Percentiles rank a stretch among this genome's conserved stretches.
These are phyloP conservation scores for Amanita pallidorosea DNA, from an alignment of 768 basidiomycete species.

Conservation along the genomic window DNA sequence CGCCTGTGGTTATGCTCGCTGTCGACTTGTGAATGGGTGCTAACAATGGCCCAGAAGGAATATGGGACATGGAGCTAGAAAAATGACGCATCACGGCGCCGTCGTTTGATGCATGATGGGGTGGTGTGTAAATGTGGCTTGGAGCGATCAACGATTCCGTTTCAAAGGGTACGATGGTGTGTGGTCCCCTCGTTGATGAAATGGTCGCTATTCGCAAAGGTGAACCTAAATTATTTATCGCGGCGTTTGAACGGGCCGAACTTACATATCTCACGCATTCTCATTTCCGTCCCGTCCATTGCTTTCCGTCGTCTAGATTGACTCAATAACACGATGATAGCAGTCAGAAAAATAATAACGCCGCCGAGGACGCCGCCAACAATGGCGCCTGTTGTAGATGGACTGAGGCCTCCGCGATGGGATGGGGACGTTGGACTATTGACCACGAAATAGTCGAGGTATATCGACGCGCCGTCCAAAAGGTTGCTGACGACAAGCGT, in stretches of 20 bases:
- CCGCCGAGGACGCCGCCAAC: constrained; percentile 1
- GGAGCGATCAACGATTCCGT: neutral
- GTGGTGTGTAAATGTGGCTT: neutral
- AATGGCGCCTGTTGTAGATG: neutral
- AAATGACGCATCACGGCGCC: neutral
- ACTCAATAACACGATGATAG: neutral
- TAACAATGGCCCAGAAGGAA: neutral
- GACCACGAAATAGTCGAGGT: neutral
- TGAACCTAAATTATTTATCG: neutral
- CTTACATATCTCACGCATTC: neutral
- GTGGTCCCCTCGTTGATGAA: neutral
- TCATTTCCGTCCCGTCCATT: neutral
- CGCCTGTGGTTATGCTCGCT: neutral
- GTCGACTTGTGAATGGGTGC: neutral
- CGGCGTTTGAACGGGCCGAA: neutral
- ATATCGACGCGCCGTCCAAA: neutral
- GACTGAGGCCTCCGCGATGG: neutral
- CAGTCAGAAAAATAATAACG: neutral
- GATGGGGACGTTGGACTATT: neutral
- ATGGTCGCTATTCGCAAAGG: neutral
- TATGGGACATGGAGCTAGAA: neutral
- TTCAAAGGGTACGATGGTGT: neutral
- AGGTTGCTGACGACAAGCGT: neutral
- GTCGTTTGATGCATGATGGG: neutral
- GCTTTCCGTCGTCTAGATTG: neutral